Conservation (phyloP, 2,329 filamentous ascomycete genomes). For the Pseudogymnoascus sp. region DNA sequence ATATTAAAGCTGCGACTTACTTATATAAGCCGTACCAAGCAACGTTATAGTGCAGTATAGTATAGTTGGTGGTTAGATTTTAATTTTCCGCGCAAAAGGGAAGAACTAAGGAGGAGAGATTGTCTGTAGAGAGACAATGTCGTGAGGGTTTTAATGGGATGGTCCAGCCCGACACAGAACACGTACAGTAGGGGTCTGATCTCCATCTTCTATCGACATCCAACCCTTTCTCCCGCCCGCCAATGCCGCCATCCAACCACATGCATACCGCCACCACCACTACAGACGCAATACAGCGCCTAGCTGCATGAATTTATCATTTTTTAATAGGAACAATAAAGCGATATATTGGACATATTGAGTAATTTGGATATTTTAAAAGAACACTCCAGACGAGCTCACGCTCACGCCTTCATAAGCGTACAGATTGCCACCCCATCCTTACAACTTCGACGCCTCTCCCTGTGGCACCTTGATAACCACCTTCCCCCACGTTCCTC, state of each 20-base stretch:
- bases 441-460: slow-evolving; percentile 47
- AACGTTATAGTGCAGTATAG: not conserved
- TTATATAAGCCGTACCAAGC: not conserved
- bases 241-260: not conserved
- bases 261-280: not conserved
- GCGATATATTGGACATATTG: not conserved
- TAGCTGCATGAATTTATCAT: not conserved
- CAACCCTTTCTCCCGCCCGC: not conserved
- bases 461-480: slow-evolving; percentile 76
- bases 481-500: slow-evolving; percentile 94
- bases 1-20: not conserved
- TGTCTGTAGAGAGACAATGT: not conserved
- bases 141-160: not conserved
- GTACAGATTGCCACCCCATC: not conserved
- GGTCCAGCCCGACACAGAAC: not conserved
- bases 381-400: not conserved
- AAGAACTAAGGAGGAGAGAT: not conserved
- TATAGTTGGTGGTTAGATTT: not conserved
- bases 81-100: not conserved
- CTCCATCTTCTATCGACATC: not conserved
- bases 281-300: not conserved
- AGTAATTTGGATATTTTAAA: not conserved
- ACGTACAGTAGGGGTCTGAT: not conserved
- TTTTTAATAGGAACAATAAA: not conserved
- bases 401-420: not conserved